These are phyloP conservation scores for Podaxis mareebaensis DNA, from an alignment of 768 basidiomycete species.

Conservation along the genomic window DNA sequence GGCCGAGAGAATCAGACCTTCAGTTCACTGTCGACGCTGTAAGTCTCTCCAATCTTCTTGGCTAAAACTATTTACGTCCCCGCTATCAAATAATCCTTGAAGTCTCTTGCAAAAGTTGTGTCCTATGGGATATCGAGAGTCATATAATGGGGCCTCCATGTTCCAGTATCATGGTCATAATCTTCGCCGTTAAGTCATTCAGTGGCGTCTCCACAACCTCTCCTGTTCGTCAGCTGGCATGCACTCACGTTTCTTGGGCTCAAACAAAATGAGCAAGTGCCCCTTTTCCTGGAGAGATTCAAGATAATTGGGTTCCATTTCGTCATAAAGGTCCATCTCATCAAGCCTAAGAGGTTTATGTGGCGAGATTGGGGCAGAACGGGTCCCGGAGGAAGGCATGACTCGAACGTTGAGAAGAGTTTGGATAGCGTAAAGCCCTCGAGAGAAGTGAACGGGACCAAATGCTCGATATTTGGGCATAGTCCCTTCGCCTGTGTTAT, in stretches of 20 bases:
- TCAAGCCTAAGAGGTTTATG: not conserved
- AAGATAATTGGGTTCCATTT: not conserved
- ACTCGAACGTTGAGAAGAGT: not conserved
- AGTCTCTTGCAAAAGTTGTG: no score
- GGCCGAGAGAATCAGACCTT: no score
- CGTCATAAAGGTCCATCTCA: not conserved
- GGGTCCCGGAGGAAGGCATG: not conserved
- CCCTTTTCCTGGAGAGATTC: not conserved
- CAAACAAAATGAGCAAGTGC: not conserved
- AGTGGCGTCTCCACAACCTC: no score
- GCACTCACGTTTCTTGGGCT: not conserved
- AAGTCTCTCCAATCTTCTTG: no score
- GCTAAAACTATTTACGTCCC: no score
- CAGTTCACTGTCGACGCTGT: no score
- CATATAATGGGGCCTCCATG: no score
- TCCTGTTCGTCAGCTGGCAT: not conserved
- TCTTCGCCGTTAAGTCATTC: no score
- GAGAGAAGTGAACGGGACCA: not conserved
- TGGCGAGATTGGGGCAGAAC: not conserved
- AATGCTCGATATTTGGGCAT: not conserved
- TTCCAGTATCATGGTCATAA: no score
- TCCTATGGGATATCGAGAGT: no score
- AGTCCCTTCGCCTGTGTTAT: not conserved
- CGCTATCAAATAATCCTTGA: no score
- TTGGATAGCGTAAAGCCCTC: not conserved